Percentiles rank a stretch among this genome's conserved stretches.
Evolutionary conservation across 352 stramenopile species (phyloP).

Genomic region (Globisporangium emineosum): DNA sequence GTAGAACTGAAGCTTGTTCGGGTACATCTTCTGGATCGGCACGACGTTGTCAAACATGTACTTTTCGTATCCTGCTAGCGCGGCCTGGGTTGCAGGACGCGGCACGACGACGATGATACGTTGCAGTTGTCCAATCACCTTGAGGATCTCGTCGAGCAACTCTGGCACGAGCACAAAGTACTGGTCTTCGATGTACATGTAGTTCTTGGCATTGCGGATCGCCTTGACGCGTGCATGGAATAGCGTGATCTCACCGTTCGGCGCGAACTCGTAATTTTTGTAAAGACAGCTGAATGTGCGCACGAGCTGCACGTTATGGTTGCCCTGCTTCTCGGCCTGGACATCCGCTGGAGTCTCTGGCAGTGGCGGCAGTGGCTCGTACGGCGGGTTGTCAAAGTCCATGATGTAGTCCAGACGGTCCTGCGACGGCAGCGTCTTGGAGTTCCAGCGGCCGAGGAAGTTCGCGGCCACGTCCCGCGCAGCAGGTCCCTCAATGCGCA

Average conservation of each 20-base stretch:
- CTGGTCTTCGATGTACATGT: constrained; percentile 71
- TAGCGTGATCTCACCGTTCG: constrained; percentile 42
- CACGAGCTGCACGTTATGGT: constrained; percentile 51
- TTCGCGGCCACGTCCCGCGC: constrained; percentile 50
- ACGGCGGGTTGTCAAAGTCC: constrained; percentile 45
- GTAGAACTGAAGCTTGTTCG: constrained; percentile 52
- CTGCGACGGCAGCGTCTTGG: constrained; percentile 23
- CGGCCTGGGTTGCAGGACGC: constrained; percentile 23
- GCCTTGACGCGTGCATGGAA: constrained; percentile 49
- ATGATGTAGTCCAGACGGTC: constrained; percentile 30
- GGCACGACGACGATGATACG: constrained; percentile 46
- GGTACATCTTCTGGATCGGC: constrained; percentile 34
- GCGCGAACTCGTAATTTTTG: constrained; percentile 51
- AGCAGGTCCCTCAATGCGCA: constrained; percentile 43
- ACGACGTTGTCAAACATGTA: constrained; percentile 58
- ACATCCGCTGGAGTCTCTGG: constrained; percentile 12
- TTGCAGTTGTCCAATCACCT: constrained; percentile 40
- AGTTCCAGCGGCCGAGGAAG: constrained; percentile 55
- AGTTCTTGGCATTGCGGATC: constrained; percentile 53
- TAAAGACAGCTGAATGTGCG: constrained; percentile 58
- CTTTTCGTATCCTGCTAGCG: constrained; percentile 41
- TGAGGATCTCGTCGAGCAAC: constrained; percentile 39
- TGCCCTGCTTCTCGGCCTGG: constrained; percentile 9
- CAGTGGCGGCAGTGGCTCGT: constrained; percentile 16
- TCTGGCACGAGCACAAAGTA: constrained; percentile 55